Evolutionary conservation across 2,329 filamentous ascomycete genomes (phyloP).

Genomic region (Colletotrichum acutatum): DNA sequence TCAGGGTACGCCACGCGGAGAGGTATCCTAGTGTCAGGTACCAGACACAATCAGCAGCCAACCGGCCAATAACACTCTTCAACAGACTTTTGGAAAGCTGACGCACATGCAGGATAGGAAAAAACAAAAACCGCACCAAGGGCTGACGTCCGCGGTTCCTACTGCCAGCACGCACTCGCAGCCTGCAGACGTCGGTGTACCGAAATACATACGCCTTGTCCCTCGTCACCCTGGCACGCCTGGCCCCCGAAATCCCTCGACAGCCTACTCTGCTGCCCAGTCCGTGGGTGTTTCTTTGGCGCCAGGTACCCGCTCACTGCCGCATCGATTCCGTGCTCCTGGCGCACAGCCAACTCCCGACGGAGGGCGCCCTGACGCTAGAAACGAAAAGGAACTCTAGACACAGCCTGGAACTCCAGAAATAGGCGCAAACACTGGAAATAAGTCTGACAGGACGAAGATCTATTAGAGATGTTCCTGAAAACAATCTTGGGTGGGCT

Average conservation of each 20-base stretch:
- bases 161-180: constrained; percentile 20
- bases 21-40: constrained; percentile 49
- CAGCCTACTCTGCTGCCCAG: constrained; percentile 23
- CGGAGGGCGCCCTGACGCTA: constrained; percentile 18
- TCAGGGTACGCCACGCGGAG: constrained; percentile 52
- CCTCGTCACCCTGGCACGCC: neutral
- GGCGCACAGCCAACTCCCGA: neutral
- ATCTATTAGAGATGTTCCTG: constrained; percentile 11
- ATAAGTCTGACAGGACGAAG: constrained; percentile 6
- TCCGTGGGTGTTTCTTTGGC: constrained; percentile 14
- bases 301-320: constrained; percentile 28
- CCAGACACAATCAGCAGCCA: constrained; percentile 47
- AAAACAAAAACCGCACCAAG: constrained; percentile 19
- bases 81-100: constrained; percentile 4
- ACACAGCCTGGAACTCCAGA: constrained; percentile 20
- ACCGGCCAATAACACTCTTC: constrained; percentile 44
- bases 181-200: neutral
- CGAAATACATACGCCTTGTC: neutral
- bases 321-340: constrained; percentile 11
- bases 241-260: constrained; percentile 14
- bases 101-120: constrained; percentile 22
- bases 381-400: constrained; percentile 25
- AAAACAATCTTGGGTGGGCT: neutral
- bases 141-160: constrained; percentile 22
- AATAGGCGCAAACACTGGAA: constrained; percentile 8